phyloP scores from a whole-genome alignment of 2,329 filamentous ascomycete species.

The Aspergillus novoparasiticus region DNA sequence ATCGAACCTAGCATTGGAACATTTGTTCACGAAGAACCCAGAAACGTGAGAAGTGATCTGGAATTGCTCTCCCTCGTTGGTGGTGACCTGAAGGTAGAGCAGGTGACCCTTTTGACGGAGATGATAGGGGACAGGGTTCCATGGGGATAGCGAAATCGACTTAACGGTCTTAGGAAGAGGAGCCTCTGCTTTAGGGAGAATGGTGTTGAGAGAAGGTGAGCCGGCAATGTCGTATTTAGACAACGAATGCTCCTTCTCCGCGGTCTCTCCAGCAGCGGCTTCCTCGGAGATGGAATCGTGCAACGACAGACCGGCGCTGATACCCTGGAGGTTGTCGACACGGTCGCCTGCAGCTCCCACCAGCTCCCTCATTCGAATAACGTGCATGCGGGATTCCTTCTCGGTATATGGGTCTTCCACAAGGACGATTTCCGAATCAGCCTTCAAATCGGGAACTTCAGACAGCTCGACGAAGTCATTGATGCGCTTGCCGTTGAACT shows the following conservation, averaged over 20 bases:
- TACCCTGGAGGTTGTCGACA: conserved; percentile 82
- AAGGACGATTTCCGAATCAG: conserved; percentile 76
- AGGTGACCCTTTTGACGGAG: conserved; percentile 89
- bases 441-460: conserved; percentile 77
- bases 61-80: conserved; percentile 91
- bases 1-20: conserved; percentile 92
- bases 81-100: conserved; percentile 84
- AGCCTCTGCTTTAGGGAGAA: conserved; percentile 69
- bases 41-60: conserved; percentile 93
- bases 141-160: conserved; percentile 81
- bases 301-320: conserved; percentile 80
- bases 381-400: conserved; percentile 94
- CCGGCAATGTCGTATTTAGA: conserved; percentile 77
- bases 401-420: conserved; percentile 97
- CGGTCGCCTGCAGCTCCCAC: conserved; percentile 90
- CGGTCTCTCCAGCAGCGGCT: conserved; percentile 45
- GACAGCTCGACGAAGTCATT: conserved; percentile 94
- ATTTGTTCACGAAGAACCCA: conserved; percentile 97
- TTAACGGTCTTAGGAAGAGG: conserved; percentile 88
- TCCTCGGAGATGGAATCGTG: conserved; percentile 71
- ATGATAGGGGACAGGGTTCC: conserved; percentile 94
- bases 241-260: conserved; percentile 57
- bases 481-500: conserved; percentile 83
- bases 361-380: conserved; percentile 86
- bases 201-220: conserved; percentile 66